Percentiles rank a stretch among this genome's conserved stretches.
phyloP scores from a whole-genome alignment of 768 basidiomycete genomes.

The Suillus decipiens region DNA sequence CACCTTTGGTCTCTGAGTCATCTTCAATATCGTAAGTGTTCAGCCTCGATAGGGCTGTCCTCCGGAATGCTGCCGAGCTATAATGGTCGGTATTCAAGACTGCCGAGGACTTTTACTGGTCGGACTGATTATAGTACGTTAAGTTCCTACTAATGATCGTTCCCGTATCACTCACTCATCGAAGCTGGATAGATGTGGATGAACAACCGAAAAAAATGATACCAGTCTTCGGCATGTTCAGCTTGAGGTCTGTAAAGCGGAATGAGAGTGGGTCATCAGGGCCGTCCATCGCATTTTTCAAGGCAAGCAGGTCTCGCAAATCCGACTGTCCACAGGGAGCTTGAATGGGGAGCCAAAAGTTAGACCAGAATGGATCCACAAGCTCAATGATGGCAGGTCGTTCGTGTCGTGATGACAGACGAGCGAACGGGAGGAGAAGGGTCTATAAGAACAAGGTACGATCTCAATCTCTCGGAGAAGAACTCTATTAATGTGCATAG shows the following conservation, averaged over 20 bases:
- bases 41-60: slow-evolving; percentile 21
- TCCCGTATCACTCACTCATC: background rate
- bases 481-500: too few species aligned
- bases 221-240: slow-evolving; percentile 31
- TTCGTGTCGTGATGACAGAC: too few species aligned
- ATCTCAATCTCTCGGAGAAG: too few species aligned
- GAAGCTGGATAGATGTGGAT: slow-evolving; percentile 32
- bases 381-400: slow-evolving; percentile 34
- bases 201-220: slow-evolving; percentile 38
- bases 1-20: background rate
- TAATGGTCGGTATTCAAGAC: slow-evolving; percentile 22
- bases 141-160: background rate
- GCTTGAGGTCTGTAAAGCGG: slow-evolving; percentile 38
- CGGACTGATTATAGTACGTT: slow-evolving; percentile 32
- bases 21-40: slow-evolving; percentile 6
- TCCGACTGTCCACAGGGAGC: slow-evolving; percentile 5
- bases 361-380: slow-evolving; percentile 22
- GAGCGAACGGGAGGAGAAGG: too few species aligned
- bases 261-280: slow-evolving; percentile 36
- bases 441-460: too few species aligned
- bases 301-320: slow-evolving; percentile 8
- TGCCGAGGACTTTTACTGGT: slow-evolving; percentile 29
- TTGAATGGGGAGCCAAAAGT: slow-evolving; percentile 18
- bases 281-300: slow-evolving; percentile 20
- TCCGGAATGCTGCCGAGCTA: slow-evolving; percentile 32